Evolutionary conservation across 345 rosid genomes (phyloP).

Genomic region (Carallia pectinifolia): DNA sequence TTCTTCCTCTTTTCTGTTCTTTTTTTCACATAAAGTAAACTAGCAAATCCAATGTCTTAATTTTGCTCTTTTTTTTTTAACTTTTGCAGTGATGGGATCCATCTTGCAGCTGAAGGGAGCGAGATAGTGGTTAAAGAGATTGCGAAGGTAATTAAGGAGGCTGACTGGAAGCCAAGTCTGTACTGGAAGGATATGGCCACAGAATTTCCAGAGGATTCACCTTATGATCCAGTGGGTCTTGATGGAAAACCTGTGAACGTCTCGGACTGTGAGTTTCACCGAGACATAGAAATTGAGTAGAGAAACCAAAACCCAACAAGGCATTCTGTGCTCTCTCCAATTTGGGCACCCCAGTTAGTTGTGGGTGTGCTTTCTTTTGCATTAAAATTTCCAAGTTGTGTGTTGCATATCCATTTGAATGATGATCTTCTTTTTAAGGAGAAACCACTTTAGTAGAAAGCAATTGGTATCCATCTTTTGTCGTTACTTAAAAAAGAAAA

Average conservation of each 20-base stretch:
- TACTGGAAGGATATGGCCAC: constrained; percentile 49
- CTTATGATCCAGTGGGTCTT: constrained; percentile 11
- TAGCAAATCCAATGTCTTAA: not conserved
- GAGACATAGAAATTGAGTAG: not conserved
- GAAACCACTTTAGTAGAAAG: too few species aligned
- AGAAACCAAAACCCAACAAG: not conserved
- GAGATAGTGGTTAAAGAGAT: constrained; percentile 62
- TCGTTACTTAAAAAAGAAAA: too few species aligned
- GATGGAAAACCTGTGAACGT: constrained; percentile 19
- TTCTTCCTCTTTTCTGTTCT: not conserved
- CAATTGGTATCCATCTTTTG: too few species aligned
- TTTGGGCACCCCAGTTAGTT: too few species aligned
- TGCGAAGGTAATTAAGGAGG: constrained; percentile 48
- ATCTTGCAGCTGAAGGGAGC: constrained; percentile 62
- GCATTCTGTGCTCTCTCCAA: not conserved
- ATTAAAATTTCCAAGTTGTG: too few species aligned
- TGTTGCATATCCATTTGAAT: too few species aligned
- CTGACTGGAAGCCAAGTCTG: constrained; percentile 76
- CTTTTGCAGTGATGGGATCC: constrained; percentile 67
- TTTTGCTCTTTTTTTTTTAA: not conserved
- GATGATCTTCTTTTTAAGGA: too few species aligned
- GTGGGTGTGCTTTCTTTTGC: too few species aligned
- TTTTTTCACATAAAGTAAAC: not conserved
- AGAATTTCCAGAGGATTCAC: constrained; percentile 52
- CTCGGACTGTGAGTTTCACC: constrained; percentile 6